Evolutionary conservation across 441 rosid species (phyloP).

Genomic region (Pelargonium australe): DNA sequence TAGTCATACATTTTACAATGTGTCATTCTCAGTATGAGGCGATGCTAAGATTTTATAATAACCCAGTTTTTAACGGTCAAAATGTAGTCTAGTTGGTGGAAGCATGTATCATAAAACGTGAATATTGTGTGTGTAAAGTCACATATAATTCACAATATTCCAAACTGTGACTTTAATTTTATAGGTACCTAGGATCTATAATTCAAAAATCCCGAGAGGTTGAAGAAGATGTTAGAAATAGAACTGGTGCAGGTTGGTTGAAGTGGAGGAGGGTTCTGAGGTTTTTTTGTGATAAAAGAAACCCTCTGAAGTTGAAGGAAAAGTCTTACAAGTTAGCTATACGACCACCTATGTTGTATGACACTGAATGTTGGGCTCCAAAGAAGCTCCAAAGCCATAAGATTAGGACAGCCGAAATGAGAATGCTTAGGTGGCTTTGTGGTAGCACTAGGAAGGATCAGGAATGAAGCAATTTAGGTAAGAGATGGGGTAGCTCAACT

Average conservation of each 20-base stretch:
- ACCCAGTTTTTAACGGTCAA: not conserved
- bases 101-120: no score
- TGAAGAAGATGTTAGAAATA: no score
- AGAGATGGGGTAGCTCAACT: not conserved
- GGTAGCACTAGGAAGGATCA: not conserved
- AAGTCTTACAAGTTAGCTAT: not conserved
- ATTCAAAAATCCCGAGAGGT: no score
- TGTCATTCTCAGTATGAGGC: not conserved
- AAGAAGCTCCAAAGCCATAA: no score
- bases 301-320: not conserved
- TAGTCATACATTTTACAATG: not conserved
- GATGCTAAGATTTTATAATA: not conserved
- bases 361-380: not conserved
- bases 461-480: not conserved
- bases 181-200: no score
- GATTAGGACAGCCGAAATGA: not conserved
- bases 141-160: no score
- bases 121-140: no score
- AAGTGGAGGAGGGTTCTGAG: no score
- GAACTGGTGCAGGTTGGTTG: no score
- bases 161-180: no score
- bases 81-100: no score
- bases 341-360: not conserved
- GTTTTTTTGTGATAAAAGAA: not conserved
- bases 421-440: not conserved